A percentile compares a stretch with the other conserved stretches of the same genome.
phyloP scores from a whole-genome alignment of 352 stramenopile genomes.

The Pythium grandisporangium region DNA sequence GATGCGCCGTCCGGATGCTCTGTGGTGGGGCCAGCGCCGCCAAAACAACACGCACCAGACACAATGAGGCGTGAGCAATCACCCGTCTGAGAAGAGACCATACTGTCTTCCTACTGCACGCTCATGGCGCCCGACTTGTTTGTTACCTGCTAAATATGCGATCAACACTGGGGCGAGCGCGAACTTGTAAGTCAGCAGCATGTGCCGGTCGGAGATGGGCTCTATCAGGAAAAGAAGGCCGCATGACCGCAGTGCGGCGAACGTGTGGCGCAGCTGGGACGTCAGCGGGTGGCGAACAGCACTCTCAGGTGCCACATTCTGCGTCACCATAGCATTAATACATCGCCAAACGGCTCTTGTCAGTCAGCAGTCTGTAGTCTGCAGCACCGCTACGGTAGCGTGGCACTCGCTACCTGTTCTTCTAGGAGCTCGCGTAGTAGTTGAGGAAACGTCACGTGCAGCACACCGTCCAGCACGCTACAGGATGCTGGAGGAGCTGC shows the following conservation, averaged over 20 bases:
- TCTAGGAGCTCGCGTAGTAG: conserved; percentile 1
- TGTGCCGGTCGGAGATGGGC: conserved; percentile 29
- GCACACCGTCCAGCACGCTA: too few species aligned
- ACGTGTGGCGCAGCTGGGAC: conserved; percentile 26
- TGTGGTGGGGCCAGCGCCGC: conserved; percentile 4
- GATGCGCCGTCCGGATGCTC: conserved; percentile 18
- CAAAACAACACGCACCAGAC: conserved; percentile 2
- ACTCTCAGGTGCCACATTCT: neutral
- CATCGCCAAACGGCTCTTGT: neutral
- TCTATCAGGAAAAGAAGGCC: conserved; percentile 59
- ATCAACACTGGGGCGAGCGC: conserved; percentile 34
- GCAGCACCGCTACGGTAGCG: too few species aligned
- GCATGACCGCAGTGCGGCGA: conserved; percentile 24
- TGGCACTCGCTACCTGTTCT: conserved; percentile 7
- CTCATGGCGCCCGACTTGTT: too few species aligned
- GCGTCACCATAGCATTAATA: neutral
- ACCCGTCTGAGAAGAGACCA: too few species aligned
- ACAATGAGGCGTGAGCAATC: too few species aligned
- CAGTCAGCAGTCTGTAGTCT: too few species aligned
- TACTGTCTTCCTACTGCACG: too few species aligned
- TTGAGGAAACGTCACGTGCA: conserved; percentile 5
- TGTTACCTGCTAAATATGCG: conserved; percentile 21
- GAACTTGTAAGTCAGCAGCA: conserved; percentile 42
- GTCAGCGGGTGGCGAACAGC: conserved; percentile 5
- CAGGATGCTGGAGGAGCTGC: neutral